Evolutionary conservation across 164 flowering plant species (phyloP).

Genomic region (Piper betle): DNA sequence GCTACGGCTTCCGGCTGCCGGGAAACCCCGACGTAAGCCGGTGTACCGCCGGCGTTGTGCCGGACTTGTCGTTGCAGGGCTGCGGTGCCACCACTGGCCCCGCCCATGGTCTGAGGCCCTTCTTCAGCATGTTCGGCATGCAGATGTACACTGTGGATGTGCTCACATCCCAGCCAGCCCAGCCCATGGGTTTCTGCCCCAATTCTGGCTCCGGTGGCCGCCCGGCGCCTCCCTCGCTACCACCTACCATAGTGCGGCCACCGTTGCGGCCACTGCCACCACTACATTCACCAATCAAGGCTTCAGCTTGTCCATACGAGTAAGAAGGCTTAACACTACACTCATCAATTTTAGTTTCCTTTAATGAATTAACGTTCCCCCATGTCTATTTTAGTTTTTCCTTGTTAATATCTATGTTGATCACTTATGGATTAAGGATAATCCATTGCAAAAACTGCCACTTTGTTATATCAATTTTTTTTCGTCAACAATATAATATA

Average conservation of each 20-base stretch:
- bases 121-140: slow-evolving; percentile 53
- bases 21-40: slow-evolving; percentile 55
- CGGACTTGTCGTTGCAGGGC: slow-evolving; percentile 31
- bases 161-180: slow-evolving; percentile 63
- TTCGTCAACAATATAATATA: too few relatives aligned
- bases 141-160: slow-evolving; percentile 52
- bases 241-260: neutral
- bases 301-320: slow-evolving; percentile 60
- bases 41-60: slow-evolving; percentile 51
- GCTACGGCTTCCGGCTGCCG: slow-evolving; percentile 47
- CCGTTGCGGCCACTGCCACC: slow-evolving; percentile 21
- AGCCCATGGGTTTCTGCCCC: slow-evolving; percentile 68
- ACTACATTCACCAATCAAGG: too few relatives aligned
- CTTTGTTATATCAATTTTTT: too few relatives aligned
- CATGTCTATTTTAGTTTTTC: too few relatives aligned
- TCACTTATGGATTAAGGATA: too few relatives aligned
- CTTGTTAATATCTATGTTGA: too few relatives aligned
- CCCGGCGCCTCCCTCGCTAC: neutral
- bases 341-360: neutral
- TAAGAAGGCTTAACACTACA: slow-evolving; percentile 17
- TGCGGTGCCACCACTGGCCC: slow-evolving; percentile 48
- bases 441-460: too few relatives aligned
- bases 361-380: neutral
- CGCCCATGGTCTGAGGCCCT: slow-evolving; percentile 27
- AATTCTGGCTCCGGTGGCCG: slow-evolving; percentile 16